Percentiles rank a stretch among this genome's conserved stretches.
Conservation (phyloP, 495 filamentous ascomycete genomes). For the Melanomma pulvis-pyrius region DNA sequence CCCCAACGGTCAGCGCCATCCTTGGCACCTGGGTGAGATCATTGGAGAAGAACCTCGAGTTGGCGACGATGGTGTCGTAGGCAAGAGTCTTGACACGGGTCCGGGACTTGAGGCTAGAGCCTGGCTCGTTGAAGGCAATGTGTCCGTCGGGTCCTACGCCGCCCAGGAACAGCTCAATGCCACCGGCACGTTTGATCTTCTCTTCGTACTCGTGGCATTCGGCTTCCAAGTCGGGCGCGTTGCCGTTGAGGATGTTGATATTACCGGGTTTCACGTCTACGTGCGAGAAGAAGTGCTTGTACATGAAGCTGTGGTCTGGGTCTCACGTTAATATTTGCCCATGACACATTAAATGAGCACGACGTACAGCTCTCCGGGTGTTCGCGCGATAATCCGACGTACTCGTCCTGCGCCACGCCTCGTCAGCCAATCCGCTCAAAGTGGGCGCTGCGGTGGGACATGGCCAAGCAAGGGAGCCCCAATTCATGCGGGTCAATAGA, state of each 20-base stretch:
- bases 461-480: constrained; percentile 24
- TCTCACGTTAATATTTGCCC: too few relatives aligned
- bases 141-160: constrained; percentile 86
- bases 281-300: constrained; percentile 85
- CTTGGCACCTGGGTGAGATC: constrained; percentile 73
- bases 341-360: too few relatives aligned
- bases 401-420: constrained; percentile 67
- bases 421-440: constrained; percentile 13
- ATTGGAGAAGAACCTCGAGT: constrained; percentile 79
- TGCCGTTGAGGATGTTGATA: constrained; percentile 85
- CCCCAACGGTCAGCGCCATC: constrained; percentile 84
- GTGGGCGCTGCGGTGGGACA: constrained; percentile 10
- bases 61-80: constrained; percentile 84
- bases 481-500: background rate
- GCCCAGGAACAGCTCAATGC: constrained; percentile 83
- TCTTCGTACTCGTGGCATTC: constrained; percentile 80
- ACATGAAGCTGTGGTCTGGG: constrained; percentile 92
- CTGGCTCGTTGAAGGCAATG: constrained; percentile 89
- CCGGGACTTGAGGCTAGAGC: constrained; percentile 74
- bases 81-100: constrained; percentile 85
- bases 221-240: constrained; percentile 71
- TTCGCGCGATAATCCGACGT: constrained; percentile 77
- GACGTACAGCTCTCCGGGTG: too few relatives aligned
- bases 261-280: constrained; percentile 78
- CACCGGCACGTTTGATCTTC: constrained; percentile 72